Conservation (phyloP, 495 filamentous ascomycete species). For the Venustampulla echinocandica region DNA sequence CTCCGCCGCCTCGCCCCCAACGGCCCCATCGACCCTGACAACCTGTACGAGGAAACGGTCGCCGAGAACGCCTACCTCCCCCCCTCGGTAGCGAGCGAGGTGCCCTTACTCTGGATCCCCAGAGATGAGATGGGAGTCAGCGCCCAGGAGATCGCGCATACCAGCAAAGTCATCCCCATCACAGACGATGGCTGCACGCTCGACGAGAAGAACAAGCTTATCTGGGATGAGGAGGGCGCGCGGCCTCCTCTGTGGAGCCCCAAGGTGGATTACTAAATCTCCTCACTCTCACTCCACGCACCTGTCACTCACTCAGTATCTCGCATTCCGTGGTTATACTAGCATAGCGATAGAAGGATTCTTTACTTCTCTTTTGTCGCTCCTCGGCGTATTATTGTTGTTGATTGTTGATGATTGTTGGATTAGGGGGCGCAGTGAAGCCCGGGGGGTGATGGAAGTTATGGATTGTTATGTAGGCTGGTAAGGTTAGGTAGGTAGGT, state of each 20-base stretch:
- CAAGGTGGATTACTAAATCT: conserved; percentile 53
- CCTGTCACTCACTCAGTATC: too few relatives aligned
- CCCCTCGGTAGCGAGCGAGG: conserved; percentile 53
- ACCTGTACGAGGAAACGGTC: conserved; percentile 48
- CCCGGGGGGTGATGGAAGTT: too few relatives aligned
- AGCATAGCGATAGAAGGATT: too few relatives aligned
- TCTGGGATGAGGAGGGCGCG: conserved; percentile 64
- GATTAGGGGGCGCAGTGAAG: too few relatives aligned
- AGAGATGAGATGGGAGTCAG: conserved; percentile 67
- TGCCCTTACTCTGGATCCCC: conserved; percentile 79
- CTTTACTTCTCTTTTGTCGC: too few relatives aligned
- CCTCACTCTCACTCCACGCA: too few relatives aligned
- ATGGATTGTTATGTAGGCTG: too few relatives aligned
- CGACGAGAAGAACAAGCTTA: conserved; percentile 69
- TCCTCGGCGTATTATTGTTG: too few relatives aligned
- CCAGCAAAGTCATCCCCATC: conserved; percentile 61
- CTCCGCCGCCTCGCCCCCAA: conserved; percentile 66
- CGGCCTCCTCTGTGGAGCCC: conserved; percentile 73
- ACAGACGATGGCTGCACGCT: conserved; percentile 77
- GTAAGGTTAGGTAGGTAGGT: too few relatives aligned
- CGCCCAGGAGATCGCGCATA: conserved; percentile 67
- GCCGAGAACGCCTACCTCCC: conserved; percentile 69
- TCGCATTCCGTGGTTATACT: too few relatives aligned
- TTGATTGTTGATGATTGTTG: too few relatives aligned
- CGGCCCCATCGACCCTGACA: conserved; percentile 31